Percentiles rank a stretch among this genome's conserved stretches.
Evolutionary conservation across 257 asterid species (phyloP).

Genomic region (Capsicum baccatum): DNA sequence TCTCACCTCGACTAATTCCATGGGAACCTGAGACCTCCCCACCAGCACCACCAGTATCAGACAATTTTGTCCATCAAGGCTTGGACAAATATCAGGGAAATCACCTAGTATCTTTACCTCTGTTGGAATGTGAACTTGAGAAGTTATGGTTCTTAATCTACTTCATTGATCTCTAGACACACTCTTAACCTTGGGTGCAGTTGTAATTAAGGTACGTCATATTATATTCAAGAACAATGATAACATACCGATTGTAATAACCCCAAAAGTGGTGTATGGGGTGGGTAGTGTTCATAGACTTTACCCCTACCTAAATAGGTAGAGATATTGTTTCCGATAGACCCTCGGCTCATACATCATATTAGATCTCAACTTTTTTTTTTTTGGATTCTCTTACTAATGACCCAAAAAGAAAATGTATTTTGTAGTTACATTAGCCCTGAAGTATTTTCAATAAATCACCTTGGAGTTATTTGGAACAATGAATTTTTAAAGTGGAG

Average conservation of each 20-base stretch:
- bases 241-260: too few species aligned
- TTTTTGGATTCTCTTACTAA: not conserved
- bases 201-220: too few species aligned
- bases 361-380: not conserved
- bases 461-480: not conserved
- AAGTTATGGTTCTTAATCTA: not conserved
- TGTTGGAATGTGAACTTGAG: not conserved
- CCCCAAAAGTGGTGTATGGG: too few species aligned
- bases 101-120: not conserved
- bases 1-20: not conserved
- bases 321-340: too few species aligned
- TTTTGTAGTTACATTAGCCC: not conserved
- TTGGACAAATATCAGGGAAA: not conserved
- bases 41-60: not conserved
- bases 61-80: not conserved
- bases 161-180: not conserved
- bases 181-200: not conserved
- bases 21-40: not conserved
- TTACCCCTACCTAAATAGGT: too few species aligned
- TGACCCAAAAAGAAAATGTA: not conserved
- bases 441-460: not conserved
- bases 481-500: not conserved
- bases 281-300: too few species aligned
- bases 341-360: not conserved
- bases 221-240: too few species aligned